Evolutionary conservation across 768 basidiomycete species (phyloP), one percentile per base, ranked within the genome.

Genomic region (Lactarius tabidus): DNA sequence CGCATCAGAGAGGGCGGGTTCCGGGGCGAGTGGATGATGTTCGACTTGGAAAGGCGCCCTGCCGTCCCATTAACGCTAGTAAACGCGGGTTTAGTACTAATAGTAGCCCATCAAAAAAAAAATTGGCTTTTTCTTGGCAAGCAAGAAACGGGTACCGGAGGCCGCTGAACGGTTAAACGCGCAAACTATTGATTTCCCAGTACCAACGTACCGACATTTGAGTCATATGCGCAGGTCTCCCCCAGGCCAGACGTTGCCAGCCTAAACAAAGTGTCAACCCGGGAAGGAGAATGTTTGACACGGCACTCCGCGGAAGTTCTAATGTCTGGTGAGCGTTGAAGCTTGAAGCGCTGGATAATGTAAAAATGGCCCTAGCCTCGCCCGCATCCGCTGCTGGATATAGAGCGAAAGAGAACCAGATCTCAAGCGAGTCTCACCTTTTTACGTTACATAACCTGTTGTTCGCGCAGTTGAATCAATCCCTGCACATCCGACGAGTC

Each of bases 371-470:
- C 17, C 53, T 58, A 23, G 28, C 56, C 55, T 7, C 18, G 10
- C 58, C 5, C 57, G 69, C 65, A 84, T 73, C 63, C 77, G 78
- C 62, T 63, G 52, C 8, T 86, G 86, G 2, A 84, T 77, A 23
- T 62, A 62, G 18, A 64, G 81, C 79, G 81, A 70, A 84, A 84
- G 84, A 87, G 72, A 85, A 89, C 83, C 85, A 90, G 36, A 88
- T 72, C 59, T 77, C 77, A 26, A 85, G 83, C 2, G 73, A 74
- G 1, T 64, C 41, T 7, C 55, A 59, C 23, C 78, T 76, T 45
- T 79, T 63, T 75, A 71, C 78, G 85, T 77, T 53, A 78, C 85
- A 71, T 81, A 89, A 85, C 0, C 88, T 88, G 33, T 88, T 88
- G 33, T 81, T 79, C 12, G 72, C 73, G 18, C 39, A 35, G 70